These are phyloP conservation scores for Cichorium intybus DNA, from an alignment of 140 eudicot species.

Conservation along the genomic window DNA sequence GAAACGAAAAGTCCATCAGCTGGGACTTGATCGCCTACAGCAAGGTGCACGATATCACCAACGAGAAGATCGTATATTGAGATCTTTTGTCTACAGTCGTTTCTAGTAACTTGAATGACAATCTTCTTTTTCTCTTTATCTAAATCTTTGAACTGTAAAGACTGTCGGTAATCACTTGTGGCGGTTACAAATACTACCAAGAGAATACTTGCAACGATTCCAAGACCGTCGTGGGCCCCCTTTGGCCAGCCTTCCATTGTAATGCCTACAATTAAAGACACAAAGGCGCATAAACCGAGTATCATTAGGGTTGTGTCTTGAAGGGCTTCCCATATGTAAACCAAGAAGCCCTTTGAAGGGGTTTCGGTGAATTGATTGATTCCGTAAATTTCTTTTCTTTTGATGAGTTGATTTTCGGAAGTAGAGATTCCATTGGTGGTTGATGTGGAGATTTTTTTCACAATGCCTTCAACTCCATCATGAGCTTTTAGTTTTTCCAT, in stretches of 20 bases:
- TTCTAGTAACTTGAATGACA: conserved; percentile 80
- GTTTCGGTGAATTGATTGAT: conserved; percentile 71
- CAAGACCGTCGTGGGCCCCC: conserved; percentile 98
- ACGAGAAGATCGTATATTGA: conserved; percentile 81
- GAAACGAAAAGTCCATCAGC: conserved; percentile 92
- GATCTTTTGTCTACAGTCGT: conserved; percentile 79
- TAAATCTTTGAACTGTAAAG: conserved; percentile 90
- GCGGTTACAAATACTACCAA: conserved; percentile 94
- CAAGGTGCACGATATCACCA: conserved; percentile 95
- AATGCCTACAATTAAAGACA: conserved; percentile 84
- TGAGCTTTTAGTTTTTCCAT: conserved; percentile 67
- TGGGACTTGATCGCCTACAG: conserved; percentile 93
- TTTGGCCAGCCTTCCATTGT: conserved; percentile 92
- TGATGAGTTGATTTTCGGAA: conserved; percentile 47
- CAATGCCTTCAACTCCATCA: conserved; percentile 83
- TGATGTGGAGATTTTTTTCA: conserved; percentile 66
- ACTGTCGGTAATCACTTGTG: conserved; percentile 86
- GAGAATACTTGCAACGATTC: conserved; percentile 89
- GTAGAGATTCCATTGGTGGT: conserved; percentile 52
- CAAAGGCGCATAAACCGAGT: conserved; percentile 78
- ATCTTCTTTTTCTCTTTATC: conserved; percentile 95
- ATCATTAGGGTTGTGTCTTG: conserved; percentile 95
- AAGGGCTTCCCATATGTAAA: conserved; percentile 93
- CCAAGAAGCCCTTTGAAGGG: conserved; percentile 80
- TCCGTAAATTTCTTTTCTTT: conserved; percentile 66